A percentile compares a stretch with the other conserved stretches of the same genome.
Evolutionary conservation across 129 eudicot species (phyloP).

Genomic region (Lactuca saligna): DNA sequence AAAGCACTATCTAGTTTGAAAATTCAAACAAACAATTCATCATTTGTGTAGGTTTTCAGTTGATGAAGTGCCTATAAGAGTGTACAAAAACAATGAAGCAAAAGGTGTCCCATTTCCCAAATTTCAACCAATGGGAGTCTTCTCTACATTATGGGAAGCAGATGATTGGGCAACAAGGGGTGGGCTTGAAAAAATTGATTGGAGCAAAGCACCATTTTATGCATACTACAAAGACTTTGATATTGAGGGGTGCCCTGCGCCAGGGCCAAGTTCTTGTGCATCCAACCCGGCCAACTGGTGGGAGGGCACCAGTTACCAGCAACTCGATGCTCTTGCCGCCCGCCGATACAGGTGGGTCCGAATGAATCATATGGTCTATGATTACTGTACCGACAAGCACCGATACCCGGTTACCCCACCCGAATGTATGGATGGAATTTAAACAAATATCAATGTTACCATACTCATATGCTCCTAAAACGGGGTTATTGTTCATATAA

Average conservation of each 20-base stretch:
- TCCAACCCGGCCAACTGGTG: slow-evolving; percentile 54
- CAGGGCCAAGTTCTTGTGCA: slow-evolving; percentile 60
- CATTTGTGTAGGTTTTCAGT: slow-evolving; percentile 53
- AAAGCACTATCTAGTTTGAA: neutral
- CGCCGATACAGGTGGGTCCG: slow-evolving; percentile 61
- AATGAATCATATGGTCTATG: slow-evolving; percentile 62
- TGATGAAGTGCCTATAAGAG: slow-evolving; percentile 80
- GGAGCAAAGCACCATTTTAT: slow-evolving; percentile 88
- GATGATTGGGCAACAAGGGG: slow-evolving; percentile 97
- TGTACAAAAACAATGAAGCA: slow-evolving; percentile 82
- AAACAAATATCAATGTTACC: neutral
- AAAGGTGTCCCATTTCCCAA: slow-evolving; percentile 67
- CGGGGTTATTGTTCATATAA: neutral
- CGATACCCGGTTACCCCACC: slow-evolving; percentile 57
- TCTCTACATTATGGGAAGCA: slow-evolving; percentile 91
- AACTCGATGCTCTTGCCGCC: slow-evolving; percentile 47
- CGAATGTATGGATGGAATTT: slow-evolving; percentile 57
- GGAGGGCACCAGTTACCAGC: slow-evolving; percentile 58
- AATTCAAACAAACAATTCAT: neutral
- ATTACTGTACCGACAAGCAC: slow-evolving; percentile 64
- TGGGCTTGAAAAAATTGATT: slow-evolving; percentile 77
- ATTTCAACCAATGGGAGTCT: slow-evolving; percentile 80
- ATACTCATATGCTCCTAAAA: neutral
- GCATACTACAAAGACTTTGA: slow-evolving; percentile 88
- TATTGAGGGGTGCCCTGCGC: slow-evolving; percentile 61